phyloP scores from a whole-genome alignment of 2,329 filamentous ascomycete species.

The Alternaria triticina region DNA sequence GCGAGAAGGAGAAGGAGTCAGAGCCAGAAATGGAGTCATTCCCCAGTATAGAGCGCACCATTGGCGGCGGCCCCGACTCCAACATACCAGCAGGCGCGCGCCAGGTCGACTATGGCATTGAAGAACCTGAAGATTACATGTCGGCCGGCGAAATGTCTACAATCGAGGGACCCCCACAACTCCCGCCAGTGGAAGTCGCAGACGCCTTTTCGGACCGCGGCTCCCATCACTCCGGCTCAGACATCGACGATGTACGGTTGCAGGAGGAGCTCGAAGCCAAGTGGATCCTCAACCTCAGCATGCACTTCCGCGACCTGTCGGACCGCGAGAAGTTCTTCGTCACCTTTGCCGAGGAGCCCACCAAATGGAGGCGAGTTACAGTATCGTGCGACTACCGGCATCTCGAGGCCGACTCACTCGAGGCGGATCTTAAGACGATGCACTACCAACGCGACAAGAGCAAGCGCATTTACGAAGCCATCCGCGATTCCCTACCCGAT shows the following conservation, averaged over 20 bases:
- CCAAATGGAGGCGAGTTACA: conserved; percentile 84
- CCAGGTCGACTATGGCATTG: conserved; percentile 42
- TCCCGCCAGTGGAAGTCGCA: conserved; percentile 35
- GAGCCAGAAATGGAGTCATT: neutral
- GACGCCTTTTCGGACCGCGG: conserved; percentile 41
- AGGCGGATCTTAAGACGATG: conserved; percentile 78
- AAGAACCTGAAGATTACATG: conserved; percentile 33
- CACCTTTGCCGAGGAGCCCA: conserved; percentile 83
- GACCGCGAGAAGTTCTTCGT: conserved; percentile 98
- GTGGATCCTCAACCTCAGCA: conserved; percentile 97
- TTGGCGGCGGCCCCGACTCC: conserved; percentile 37
- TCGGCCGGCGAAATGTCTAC: conserved; percentile 14
- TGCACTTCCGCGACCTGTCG: conserved; percentile 95
- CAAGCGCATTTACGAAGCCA: conserved; percentile 89
- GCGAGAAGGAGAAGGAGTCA: conserved; percentile 27
- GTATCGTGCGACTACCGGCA: conserved; percentile 92
- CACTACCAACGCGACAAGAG: conserved; percentile 91
- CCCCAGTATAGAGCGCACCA: conserved; percentile 21
- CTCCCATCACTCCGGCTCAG: conserved; percentile 41
- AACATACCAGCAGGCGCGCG: conserved; percentile 45
- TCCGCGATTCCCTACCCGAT: conserved; percentile 87
- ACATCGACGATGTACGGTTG: conserved; percentile 66
- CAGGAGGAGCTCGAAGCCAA: conserved; percentile 81
- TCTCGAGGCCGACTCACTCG: conserved; percentile 79
- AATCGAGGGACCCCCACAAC: conserved; percentile 1